These are phyloP conservation scores for Xerocomellus dryophilus DNA, from an alignment of 768 basidiomycete genomes.

Conservation along the genomic window DNA sequence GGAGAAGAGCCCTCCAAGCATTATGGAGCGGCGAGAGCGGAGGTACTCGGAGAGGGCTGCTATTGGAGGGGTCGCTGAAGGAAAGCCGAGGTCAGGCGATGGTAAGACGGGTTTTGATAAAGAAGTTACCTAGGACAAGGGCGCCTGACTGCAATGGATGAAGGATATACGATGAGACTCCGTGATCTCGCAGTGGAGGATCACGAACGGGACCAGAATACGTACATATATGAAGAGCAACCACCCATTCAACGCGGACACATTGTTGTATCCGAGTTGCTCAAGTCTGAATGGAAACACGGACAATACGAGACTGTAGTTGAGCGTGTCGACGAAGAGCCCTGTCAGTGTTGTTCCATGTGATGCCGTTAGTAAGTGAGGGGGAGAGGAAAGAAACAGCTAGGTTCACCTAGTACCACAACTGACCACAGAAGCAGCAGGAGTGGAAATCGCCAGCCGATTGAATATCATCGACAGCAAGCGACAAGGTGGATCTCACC, in stretches of 20 bases:
- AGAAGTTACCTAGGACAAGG: neutral
- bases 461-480: neutral
- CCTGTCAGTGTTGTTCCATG: neutral
- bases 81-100: neutral
- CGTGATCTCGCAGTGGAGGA: neutral
- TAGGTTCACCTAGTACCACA: neutral
- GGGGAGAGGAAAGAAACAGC: neutral
- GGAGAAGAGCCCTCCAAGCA: neutral
- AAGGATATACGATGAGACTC: neutral
- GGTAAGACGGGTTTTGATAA: neutral
- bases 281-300: neutral
- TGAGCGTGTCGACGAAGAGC: neutral
- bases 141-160: neutral
- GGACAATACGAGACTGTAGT: neutral
- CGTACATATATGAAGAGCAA: neutral
- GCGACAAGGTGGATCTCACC: neutral
- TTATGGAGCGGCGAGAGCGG: neutral
- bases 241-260: neutral
- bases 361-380: neutral
- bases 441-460: neutral
- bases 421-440: neutral
- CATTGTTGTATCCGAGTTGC: neutral
- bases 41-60: neutral
- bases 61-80: neutral
- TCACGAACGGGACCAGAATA: neutral